Evolutionary conservation across 345 rosid genomes (phyloP).

Genomic region (Orychophragmus violaceus): DNA sequence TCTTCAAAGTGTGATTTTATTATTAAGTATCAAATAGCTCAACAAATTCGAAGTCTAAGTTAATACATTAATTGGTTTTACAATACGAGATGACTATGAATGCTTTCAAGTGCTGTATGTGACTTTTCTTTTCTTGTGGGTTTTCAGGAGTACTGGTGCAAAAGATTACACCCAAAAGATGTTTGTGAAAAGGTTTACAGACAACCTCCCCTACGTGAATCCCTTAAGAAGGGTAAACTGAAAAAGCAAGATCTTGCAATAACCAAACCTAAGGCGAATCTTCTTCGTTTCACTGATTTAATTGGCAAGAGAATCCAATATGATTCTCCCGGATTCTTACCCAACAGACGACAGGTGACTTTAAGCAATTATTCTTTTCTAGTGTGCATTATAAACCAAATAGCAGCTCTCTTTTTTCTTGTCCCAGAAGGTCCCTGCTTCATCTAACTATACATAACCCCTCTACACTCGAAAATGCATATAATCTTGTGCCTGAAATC

Average conservation of each 20-base stretch:
- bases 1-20: neutral
- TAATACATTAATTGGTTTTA: neutral
- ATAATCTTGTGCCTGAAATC: neutral
- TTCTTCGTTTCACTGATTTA: slow-evolving; percentile 72
- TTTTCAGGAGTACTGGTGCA: slow-evolving; percentile 96
- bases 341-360: slow-evolving; percentile 87
- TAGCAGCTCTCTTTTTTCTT: neutral
- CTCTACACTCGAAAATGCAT: neutral
- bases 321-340: slow-evolving; percentile 76
- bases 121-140: slow-evolving; percentile 17
- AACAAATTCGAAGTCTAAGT: neutral
- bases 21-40: neutral
- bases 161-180: slow-evolving; percentile 85
- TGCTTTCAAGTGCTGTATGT: neutral
- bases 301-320: slow-evolving; percentile 91
- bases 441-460: neutral
- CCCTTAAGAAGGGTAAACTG: slow-evolving; percentile 76
- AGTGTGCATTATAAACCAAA: neutral
- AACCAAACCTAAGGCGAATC: slow-evolving; percentile 69
- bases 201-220: slow-evolving; percentile 84
- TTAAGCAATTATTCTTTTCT: neutral
- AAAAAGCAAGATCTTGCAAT: slow-evolving; percentile 78
- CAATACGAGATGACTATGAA: neutral
- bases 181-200: slow-evolving; percentile 95
- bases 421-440: neutral